Evolutionary conservation across 1,284 basidiomycete species (phyloP).

Genomic region (Microstroma glucosiphilum): DNA sequence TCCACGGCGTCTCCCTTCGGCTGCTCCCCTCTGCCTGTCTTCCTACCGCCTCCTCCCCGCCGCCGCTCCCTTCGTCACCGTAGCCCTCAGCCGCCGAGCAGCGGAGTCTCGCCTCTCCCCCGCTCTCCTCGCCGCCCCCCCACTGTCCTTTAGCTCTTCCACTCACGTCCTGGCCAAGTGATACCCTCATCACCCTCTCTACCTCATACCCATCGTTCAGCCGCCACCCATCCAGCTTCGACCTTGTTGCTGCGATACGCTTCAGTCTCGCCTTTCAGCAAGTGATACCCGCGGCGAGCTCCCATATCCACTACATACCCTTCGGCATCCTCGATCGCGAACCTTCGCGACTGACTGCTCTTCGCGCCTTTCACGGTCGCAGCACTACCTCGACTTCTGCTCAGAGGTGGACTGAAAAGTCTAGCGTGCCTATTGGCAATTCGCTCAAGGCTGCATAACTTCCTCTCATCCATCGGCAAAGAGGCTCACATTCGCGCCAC

Average conservation of each 20-base stretch:
- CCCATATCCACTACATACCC: neutral
- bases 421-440: neutral
- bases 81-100: slow-evolving; percentile 2
- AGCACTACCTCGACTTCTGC: neutral
- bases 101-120: neutral
- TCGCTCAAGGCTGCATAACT: neutral
- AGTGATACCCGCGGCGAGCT: neutral
- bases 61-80: neutral
- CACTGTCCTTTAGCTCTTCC: neutral
- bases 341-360: neutral
- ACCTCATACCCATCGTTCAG: neutral
- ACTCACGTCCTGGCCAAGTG: too few relatives aligned
- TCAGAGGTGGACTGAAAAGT: neutral
- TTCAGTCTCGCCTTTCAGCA: too few relatives aligned
- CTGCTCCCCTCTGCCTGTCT: slow-evolving; percentile 6
- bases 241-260: neutral
- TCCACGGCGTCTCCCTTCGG: neutral
- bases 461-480: neutral
- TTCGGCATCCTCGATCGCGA: neutral
- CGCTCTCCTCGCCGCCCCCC: neutral
- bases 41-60: neutral
- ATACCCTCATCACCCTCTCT: too few relatives aligned
- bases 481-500: neutral
- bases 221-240: neutral
- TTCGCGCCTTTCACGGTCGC: neutral